These are phyloP conservation scores for Cadophora sp. DNA, from an alignment of 2,329 filamentous ascomycete species.

Conservation along the genomic window DNA sequence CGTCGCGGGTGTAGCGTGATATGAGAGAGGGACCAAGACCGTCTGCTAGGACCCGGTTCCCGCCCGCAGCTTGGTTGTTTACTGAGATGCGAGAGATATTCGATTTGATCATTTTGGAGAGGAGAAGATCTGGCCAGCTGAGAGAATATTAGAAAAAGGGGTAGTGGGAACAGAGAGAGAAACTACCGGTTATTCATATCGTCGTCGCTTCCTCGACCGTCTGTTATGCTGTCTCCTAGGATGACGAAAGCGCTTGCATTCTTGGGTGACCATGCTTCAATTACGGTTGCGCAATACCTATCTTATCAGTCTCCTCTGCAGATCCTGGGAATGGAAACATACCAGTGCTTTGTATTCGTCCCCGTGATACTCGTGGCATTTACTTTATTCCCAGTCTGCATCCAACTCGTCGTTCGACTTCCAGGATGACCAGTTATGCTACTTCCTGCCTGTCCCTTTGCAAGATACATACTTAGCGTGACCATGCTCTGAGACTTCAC, in stretches of 20 bases:
- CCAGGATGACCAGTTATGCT: slow-evolving; percentile 70
- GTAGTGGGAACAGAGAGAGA: not conserved
- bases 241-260: slow-evolving; percentile 56
- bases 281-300: slow-evolving; percentile 65
- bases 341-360: slow-evolving; percentile 48
- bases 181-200: slow-evolving; percentile 64
- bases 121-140: slow-evolving; percentile 64
- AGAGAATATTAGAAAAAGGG: not conserved
- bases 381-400: slow-evolving; percentile 62
- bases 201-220: slow-evolving; percentile 66
- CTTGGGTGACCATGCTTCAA: slow-evolving; percentile 62
- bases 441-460: slow-evolving; percentile 60
- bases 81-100: slow-evolving; percentile 58
- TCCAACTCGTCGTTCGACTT: slow-evolving; percentile 67
- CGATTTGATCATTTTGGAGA: slow-evolving; percentile 57
- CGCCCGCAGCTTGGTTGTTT: slow-evolving; percentile 71
- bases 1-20: slow-evolving; percentile 66
- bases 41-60: slow-evolving; percentile 67
- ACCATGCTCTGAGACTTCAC: slow-evolving; percentile 59
- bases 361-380: slow-evolving; percentile 53
- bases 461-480: slow-evolving; percentile 65
- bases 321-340: slow-evolving; percentile 28
- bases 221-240: slow-evolving; percentile 71
- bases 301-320: not conserved
- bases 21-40: slow-evolving; percentile 68